Percentiles rank a stretch among this genome's conserved stretches.
These are phyloP conservation scores for Ulmus americana DNA, from an alignment of 331 rosid genomes.

Conservation along the genomic window DNA sequence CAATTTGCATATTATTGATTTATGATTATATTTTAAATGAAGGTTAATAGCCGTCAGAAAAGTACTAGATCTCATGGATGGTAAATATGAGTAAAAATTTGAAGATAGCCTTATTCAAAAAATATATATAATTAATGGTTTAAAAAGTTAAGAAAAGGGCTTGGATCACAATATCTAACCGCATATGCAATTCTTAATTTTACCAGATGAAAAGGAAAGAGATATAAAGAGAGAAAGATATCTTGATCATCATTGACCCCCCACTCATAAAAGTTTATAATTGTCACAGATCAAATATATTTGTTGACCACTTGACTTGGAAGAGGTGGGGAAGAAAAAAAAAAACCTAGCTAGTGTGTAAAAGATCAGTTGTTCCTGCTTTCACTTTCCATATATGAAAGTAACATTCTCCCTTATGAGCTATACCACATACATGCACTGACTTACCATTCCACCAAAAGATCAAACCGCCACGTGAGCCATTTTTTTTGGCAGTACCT, in stretches of 20 bases:
- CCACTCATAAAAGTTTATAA: background rate
- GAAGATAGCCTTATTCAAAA: background rate
- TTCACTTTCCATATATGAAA: background rate
- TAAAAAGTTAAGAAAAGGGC: background rate
- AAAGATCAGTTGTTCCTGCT: background rate
- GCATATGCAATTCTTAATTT: background rate
- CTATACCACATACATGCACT: no score
- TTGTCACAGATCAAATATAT: background rate
- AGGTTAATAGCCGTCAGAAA: no score
- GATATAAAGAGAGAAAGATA: background rate
- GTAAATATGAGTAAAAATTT: background rate
- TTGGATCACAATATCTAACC: background rate
- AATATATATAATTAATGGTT: background rate
- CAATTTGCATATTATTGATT: background rate
- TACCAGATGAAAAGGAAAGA: background rate
- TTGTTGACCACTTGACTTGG: background rate
- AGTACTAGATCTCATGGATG: no score
- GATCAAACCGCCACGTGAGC: no score
- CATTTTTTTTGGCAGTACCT: no score
- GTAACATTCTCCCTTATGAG: no score
- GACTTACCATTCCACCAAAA: no score
- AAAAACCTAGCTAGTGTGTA: no score
- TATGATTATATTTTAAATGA: background rate
- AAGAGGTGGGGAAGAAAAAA: no score
- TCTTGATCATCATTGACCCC: slow-evolving; percentile 5